Base-by-base conservation (phyloP, 2,329 filamentous ascomycete genomes). In the Verticillium tricorpus region DNA sequence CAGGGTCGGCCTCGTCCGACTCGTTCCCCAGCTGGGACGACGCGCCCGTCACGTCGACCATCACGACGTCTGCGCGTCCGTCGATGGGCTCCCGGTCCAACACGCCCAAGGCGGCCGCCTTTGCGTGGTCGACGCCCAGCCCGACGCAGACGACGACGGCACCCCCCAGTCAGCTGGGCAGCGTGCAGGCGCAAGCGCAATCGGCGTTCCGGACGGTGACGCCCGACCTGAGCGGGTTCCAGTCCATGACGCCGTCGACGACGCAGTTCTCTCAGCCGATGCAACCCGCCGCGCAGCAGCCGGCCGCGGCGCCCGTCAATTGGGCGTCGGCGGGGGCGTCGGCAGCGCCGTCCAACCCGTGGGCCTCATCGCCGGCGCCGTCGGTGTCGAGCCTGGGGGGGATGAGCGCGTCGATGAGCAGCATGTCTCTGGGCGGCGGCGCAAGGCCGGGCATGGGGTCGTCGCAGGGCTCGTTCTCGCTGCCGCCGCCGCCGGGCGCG, bases 221-320 rank as follows among this genome's bases (percentile, higher is more conserved):
- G 1, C 85, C 85, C 0, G 85, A 88, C 63, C 76, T 89, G 0
- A 77, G 75, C 19, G 76, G 78, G 17, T 85, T 88, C 65, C 79
- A 82, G 57, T 69, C 83, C 19, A 77, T 89, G 64, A 80, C 81
- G 1, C 86, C 86, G 0, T 81, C 83, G 3, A 77, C 82, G 15
- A 89, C 86, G 1, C 86, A 89, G 71, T 89, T 82, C 69, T 88
- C 86, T 2, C 80, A 88, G 63, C 86, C 86, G 0, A 72, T 87
- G 34, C 83, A 83, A 60, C 82, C 83, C 58, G 65, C 70, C 55
- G 66, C 58, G 50, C 57, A 64, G 25, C 54, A 63, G 28, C 59
- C 66, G 63, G 55, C 63, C 66, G 11, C 69, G 65, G 15, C 63
- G 54, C 35, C 67, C 62, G 28, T 85, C 61, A 80, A 85, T 73